Evolutionary conservation across 352 stramenopile species (phyloP).

Genomic region (Phytophthora pistaciae): DNA sequence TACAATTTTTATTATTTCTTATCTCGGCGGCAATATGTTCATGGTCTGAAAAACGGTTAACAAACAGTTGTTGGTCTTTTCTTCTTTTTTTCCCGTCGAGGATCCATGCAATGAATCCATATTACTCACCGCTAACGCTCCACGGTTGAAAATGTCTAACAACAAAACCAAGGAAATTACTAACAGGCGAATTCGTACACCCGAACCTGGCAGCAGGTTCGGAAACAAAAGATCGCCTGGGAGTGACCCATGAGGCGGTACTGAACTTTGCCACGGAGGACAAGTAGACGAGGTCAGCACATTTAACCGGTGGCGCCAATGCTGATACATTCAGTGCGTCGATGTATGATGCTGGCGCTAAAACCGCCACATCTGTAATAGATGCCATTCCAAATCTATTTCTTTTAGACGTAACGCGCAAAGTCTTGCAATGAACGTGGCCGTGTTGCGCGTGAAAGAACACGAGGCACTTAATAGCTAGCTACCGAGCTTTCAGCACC

Average conservation of each 20-base stretch:
- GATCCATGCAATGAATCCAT: neutral
- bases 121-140: neutral
- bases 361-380: too few species aligned
- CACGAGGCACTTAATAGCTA: too few species aligned
- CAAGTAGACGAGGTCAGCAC: neutral
- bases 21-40: too few species aligned
- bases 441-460: too few species aligned
- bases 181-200: neutral
- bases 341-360: neutral
- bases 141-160: neutral
- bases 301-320: neutral
- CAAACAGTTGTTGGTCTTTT: neutral
- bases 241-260: too few species aligned
- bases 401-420: too few species aligned
- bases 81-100: neutral
- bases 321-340: neutral
- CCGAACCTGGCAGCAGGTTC: neutral
- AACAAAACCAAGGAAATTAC: neutral
- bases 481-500: too few species aligned
- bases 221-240: too few species aligned
- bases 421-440: too few species aligned
- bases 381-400: too few species aligned
- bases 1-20: too few species aligned
- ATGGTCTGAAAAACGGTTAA: too few species aligned
- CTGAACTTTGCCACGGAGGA: neutral